These are phyloP conservation scores for Colletotrichum sp. DNA, from an alignment of 2,329 filamentous ascomycete genomes.

Conservation along the genomic window DNA sequence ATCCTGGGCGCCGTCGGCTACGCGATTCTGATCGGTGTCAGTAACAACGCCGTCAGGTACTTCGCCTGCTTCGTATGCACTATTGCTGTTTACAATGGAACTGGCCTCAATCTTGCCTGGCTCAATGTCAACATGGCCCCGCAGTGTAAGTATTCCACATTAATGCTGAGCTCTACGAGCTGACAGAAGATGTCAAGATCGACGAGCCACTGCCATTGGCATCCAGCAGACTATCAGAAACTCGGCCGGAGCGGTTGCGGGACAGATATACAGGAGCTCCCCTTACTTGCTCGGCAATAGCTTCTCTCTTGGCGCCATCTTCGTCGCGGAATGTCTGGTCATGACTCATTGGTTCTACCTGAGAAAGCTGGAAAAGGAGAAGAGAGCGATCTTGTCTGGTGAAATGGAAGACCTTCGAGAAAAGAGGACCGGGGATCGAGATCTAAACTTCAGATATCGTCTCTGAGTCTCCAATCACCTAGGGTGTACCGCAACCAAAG, in stretches of 20 bases:
- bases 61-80: conserved; percentile 54
- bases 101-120: conserved; percentile 53
- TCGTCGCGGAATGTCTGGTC: not conserved
- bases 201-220: conserved; percentile 16
- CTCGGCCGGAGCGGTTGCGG: conserved; percentile 48
- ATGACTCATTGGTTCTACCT: not conserved
- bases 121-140: conserved; percentile 49
- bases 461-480: fast-evolving
- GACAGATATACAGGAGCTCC: conserved; percentile 36
- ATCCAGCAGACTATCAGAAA: conserved; percentile 37
- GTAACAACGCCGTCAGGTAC: conserved; percentile 29
- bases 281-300: conserved; percentile 33
- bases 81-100: conserved; percentile 49
- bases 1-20: not conserved
- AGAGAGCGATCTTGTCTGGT: not conserved
- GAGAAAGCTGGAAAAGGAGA: not conserved
- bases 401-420: not conserved
- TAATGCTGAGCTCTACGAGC: fast-evolving
- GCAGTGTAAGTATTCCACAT: conserved; percentile 30
- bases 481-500: fast-evolving
- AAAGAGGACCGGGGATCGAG: not conserved
- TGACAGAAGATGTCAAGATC: not conserved
- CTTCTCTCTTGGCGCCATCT: not conserved
- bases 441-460: not conserved
- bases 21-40: not conserved